Conservation (phyloP, 73 alveolate species). For the Vitrella brassicaformis region DNA sequence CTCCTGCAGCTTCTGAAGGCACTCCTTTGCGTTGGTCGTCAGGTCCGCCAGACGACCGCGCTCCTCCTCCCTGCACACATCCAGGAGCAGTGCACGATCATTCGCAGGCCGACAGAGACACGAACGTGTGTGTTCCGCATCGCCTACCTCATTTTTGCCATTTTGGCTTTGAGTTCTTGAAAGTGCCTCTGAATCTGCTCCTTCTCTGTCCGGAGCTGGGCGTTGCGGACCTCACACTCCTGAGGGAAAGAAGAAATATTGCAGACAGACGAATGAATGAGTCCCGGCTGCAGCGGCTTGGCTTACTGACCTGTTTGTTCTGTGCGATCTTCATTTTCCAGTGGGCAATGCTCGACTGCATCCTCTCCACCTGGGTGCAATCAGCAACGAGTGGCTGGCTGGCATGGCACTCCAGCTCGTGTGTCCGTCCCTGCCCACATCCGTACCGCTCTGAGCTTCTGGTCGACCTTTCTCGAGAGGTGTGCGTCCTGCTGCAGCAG, state of each 20-base stretch:
- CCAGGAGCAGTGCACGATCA: neutral
- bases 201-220: slow-evolving; percentile 55
- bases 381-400: no score
- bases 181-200: slow-evolving; percentile 58
- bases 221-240: slow-evolving; percentile 70
- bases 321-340: slow-evolving; percentile 59
- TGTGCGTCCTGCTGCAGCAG: slow-evolving; percentile 52
- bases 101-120: neutral
- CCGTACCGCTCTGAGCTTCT: slow-evolving; percentile 44
- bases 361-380: slow-evolving; percentile 49
- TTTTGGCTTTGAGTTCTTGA: slow-evolving; percentile 61
- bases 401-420: no score
- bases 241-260: no score
- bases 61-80: slow-evolving; percentile 52
- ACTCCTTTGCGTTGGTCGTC: slow-evolving; percentile 64
- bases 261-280: no score
- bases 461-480: slow-evolving; percentile 44
- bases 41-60: slow-evolving; percentile 58
- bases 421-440: no score
- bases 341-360: slow-evolving; percentile 46
- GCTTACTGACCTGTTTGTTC: no score
- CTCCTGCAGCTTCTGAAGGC: slow-evolving; percentile 63
- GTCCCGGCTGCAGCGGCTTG: no score
- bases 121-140: no score
- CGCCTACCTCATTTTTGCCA: slow-evolving; percentile 37